These are phyloP conservation scores for Apiospora hydei DNA, from an alignment of 2,329 filamentous ascomycete genomes.

Conservation along the genomic window DNA sequence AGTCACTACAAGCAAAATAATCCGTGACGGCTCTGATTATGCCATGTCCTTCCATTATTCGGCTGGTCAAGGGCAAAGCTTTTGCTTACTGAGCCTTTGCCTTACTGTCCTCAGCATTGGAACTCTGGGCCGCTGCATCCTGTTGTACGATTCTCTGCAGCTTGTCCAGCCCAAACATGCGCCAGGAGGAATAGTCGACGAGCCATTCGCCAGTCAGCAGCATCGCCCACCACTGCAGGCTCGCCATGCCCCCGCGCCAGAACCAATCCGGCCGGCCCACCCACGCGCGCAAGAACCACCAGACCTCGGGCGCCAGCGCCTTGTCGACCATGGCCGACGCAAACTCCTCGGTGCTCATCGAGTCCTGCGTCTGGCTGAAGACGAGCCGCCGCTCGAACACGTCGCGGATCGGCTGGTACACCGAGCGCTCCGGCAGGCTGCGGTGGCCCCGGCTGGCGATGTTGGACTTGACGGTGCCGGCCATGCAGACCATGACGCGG, in stretches of 20 bases:
- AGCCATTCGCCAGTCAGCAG: conserved; percentile 47
- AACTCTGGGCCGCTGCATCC: too few relatives aligned
- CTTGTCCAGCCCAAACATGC: conserved; percentile 37
- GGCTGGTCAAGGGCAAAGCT: neutral
- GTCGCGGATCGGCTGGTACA: conserved; percentile 55
- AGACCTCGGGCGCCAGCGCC: conserved; percentile 48
- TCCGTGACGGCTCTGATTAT: neutral
- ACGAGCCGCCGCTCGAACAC: conserved; percentile 54
- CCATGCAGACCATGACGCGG: conserved; percentile 64
- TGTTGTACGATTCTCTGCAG: conserved; percentile 11
- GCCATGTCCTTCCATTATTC: neutral
- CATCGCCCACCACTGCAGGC: conserved; percentile 39
- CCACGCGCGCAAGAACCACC: conserved; percentile 43
- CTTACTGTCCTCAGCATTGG: neutral
- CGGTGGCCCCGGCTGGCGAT: conserved; percentile 53
- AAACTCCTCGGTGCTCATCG: conserved; percentile 53
- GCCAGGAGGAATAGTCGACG: conserved; percentile 44
- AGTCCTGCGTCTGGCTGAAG: conserved; percentile 55
- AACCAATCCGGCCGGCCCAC: conserved; percentile 53
- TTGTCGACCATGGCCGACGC: conserved; percentile 51
- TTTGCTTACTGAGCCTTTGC: neutral
- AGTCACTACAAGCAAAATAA: neutral
- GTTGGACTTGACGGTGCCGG: conserved; percentile 60
- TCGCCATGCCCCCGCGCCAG: conserved; percentile 47
- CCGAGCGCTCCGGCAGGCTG: conserved; percentile 51